Base-by-base conservation (phyloP, 108 stramenopile genomes). In the Pseudonitzschia multiseries region DNA sequence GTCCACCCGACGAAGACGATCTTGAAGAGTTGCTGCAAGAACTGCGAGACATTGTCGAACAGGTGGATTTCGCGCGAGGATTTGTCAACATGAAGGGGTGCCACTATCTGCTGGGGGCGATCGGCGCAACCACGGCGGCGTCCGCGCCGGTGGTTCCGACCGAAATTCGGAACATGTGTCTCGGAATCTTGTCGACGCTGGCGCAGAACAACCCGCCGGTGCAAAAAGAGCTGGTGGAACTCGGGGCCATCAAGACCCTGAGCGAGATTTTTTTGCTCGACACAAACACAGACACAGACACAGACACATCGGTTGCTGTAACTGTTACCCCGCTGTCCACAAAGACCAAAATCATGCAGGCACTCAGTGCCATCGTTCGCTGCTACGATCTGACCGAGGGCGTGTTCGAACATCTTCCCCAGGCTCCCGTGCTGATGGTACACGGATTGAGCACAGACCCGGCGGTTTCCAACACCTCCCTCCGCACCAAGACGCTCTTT, bases 21-120 rank as follows among this genome's bases (percentile, higher is more conserved):
- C 71, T 90, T 64, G 73, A 88, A 28, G 89, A 89, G 2, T 71
- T 90, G 28, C 72, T 95, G 27, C 84, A 89, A 57, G 94, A 95
- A 75, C 73, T 95, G 20, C 84, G 90, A 41, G 94, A 95, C 69
- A 89, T 95, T 73, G 94, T 95, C 41, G 94, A 95, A 70, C 94
- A 95, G 75, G 92, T 95, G 57, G 94, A 95, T 70, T 95, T 83
- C 68, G 94, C 94, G 8, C 80, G 86, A 8, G 86, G 89, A 24
- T 95, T 92, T 71, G 73, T 75, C 61, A 72, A 87, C 28, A 78
- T 95, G 78, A 86, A 90, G 24, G 94, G 91, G 18, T 63, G 89
- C 44, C 79, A 80, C 12, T 95, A 91, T 54, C 72, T 95, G 53
- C 57, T 95, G 36, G 91, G 91, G 57, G 84, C 86, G 64, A 87